phyloP scores from a whole-genome alignment of 345 rosid species.

The Sonneratia caseolaris region DNA sequence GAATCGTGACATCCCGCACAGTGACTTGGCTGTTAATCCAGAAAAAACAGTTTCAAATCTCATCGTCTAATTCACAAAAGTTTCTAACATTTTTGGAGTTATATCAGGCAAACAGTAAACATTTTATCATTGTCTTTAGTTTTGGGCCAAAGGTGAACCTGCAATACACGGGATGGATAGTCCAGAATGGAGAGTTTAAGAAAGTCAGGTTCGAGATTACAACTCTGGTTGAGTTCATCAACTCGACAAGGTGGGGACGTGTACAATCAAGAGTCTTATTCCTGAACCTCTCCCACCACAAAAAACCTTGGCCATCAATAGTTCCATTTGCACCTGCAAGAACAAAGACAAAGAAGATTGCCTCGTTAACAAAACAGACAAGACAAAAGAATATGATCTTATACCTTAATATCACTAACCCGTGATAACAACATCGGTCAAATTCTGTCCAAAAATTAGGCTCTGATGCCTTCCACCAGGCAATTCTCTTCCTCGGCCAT shows the following conservation, averaged over 20 bases:
- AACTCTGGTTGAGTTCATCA: conserved; percentile 75
- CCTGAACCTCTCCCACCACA: conserved; percentile 86
- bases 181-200: conserved; percentile 93
- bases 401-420: conserved; percentile 32
- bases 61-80: conserved; percentile 25
- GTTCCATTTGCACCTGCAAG: conserved; percentile 83
- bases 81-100: conserved; percentile 22
- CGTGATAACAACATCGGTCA: conserved; percentile 86
- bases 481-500: conserved; percentile 91
- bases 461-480: conserved; percentile 86
- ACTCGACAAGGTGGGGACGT: conserved; percentile 89
- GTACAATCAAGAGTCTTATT: conserved; percentile 64
- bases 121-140: not conserved
- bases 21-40: conserved; percentile 70
- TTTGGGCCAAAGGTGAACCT: conserved; percentile 44
- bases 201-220: conserved; percentile 82
- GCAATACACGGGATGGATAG: conserved; percentile 95
- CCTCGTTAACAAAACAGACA: conserved; percentile 10
- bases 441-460: conserved; percentile 79
- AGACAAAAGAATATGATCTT: not conserved
- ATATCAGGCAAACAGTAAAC: conserved; percentile 3
- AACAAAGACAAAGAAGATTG: conserved; percentile 10
- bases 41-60: conserved; percentile 26
- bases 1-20: conserved; percentile 74
- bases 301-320: conserved; percentile 86